Percentiles rank a stretch among this genome's conserved stretches.
These are phyloP conservation scores for Sisymbrium altissimum DNA, from an alignment of 345 rosid genomes.

Conservation along the genomic window DNA sequence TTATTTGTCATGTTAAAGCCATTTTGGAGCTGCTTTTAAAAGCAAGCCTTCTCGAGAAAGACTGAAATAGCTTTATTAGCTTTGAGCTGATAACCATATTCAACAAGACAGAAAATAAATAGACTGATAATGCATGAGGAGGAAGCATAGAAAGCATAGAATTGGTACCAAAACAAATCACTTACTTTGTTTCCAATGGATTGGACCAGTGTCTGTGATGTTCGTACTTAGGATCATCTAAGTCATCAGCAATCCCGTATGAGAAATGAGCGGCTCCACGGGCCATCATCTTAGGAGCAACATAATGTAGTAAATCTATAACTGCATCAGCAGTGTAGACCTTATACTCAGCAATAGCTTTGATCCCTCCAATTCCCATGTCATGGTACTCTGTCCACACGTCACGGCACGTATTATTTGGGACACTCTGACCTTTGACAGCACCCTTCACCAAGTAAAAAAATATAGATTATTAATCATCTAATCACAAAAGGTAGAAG, in stretches of 20 bases:
- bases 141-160: not conserved
- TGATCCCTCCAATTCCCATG: slow-evolving; percentile 80
- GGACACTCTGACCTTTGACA: slow-evolving; percentile 60
- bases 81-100: too few relatives aligned
- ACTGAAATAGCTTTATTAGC: too few relatives aligned
- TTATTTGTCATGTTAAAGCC: not conserved
- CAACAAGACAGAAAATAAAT: not conserved
- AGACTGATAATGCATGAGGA: not conserved
- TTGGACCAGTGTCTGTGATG: slow-evolving; percentile 94
- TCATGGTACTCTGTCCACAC: slow-evolving; percentile 97
- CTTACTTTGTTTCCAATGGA: slow-evolving; percentile 91
- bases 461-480: not conserved
- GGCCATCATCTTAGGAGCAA: slow-evolving; percentile 94
- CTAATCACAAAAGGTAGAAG: not conserved
- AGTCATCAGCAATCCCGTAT: slow-evolving; percentile 86
- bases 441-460: slow-evolving; percentile 60
- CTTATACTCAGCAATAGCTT: slow-evolving; percentile 78
- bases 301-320: slow-evolving; percentile 67
- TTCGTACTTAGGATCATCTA: slow-evolving; percentile 77
- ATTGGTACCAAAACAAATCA: slow-evolving; percentile 10
- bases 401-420: slow-evolving; percentile 69
- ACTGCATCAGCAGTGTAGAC: slow-evolving; percentile 69
- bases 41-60: too few relatives aligned
- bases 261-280: slow-evolving; percentile 90
- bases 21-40: not conserved